Percentiles rank a stretch among this genome's conserved stretches.
phyloP scores from a whole-genome alignment of 2,329 filamentous ascomycete genomes.

The Huntiella bhutanensis region DNA sequence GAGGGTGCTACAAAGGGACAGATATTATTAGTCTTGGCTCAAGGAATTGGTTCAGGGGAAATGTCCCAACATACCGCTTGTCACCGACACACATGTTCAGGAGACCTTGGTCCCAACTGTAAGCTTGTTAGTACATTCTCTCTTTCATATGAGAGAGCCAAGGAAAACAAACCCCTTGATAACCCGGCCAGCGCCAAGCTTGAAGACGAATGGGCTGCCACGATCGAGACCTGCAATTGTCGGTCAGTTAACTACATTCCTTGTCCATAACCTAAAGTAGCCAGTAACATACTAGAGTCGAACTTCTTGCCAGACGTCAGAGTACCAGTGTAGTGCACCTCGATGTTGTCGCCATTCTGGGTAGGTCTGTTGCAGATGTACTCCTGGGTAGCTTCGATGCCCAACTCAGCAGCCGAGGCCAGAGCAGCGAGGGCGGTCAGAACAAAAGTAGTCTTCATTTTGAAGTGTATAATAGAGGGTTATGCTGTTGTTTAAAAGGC shows the following conservation, averaged over 20 bases:
- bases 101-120: constrained; percentile 75
- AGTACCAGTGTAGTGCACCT: constrained; percentile 78
- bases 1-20: constrained; percentile 36
- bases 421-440: constrained; percentile 32
- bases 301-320: constrained; percentile 61
- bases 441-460: constrained; percentile 31
- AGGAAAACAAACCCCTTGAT: constrained; percentile 56
- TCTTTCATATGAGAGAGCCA: background rate
- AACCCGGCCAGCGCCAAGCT: constrained; percentile 60
- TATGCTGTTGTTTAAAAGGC: constrained; percentile 7
- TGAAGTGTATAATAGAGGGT: background rate
- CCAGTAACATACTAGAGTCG: constrained; percentile 42
- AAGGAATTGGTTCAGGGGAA: background rate
- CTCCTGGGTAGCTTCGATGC: constrained; percentile 56
- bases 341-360: constrained; percentile 55
- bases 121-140: background rate
- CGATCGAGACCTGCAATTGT: constrained; percentile 45
- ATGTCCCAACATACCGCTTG: constrained; percentile 36
- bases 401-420: constrained; percentile 41
- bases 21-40: constrained; percentile 11
- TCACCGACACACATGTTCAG: constrained; percentile 92
- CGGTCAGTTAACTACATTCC: background rate
- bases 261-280: background rate
- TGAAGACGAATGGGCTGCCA: constrained; percentile 57
- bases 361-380: constrained; percentile 69